Evolutionary conservation across 805 yeast species (phyloP), one percentile per base, ranked within the genome.

Genomic region (Hanseniaspora thailandica): DNA sequence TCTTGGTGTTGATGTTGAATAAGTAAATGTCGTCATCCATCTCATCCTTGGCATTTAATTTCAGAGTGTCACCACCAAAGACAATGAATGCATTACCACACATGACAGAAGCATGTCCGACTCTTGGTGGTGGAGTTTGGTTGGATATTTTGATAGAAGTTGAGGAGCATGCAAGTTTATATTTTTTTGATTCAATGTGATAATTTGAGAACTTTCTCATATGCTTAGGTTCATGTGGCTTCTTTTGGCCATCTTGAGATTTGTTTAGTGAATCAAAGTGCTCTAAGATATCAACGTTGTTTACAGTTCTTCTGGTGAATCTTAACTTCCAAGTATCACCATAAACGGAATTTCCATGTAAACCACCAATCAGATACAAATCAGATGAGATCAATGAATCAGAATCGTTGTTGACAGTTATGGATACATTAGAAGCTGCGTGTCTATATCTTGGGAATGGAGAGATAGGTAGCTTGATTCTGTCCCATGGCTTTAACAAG

Each of bases 401-500:
- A 15, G 30, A 36, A 19, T 34, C 52, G 12, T 43, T 50, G 22
- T 43, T 50, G 12, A 50, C 86, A 53, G 82, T 82, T 30, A 86
- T 88, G 13, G 93, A 81, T 5, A 87, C 76, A 23, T 80, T 70
- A 23, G 83, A 71, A 0, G 93, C 82, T 1, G 94, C 86, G 67
- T 90, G 97, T 60, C 97, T 82, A 65, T 87, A 88, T 43, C 98
- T 78, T 3, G 99, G 97, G 63, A 90, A 88, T 1, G 97, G 98
- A 2, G 93, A 84, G 58, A 80, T 76, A 55, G 70, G 71, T 15
- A 85, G 68, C 61, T 80, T 81, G 57, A 76, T 75, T 58, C 82
- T 71, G 49, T 70, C 72, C 94, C 93, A 85, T 1, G 89, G 88
- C 28, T 51, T 45, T 4, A 19, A n/a, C n/a, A 35, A 26, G 25